Conservation (phyloP, 202 grass and related monocot genomes). For the Bolboschoenoplectus hybrid region DNA sequence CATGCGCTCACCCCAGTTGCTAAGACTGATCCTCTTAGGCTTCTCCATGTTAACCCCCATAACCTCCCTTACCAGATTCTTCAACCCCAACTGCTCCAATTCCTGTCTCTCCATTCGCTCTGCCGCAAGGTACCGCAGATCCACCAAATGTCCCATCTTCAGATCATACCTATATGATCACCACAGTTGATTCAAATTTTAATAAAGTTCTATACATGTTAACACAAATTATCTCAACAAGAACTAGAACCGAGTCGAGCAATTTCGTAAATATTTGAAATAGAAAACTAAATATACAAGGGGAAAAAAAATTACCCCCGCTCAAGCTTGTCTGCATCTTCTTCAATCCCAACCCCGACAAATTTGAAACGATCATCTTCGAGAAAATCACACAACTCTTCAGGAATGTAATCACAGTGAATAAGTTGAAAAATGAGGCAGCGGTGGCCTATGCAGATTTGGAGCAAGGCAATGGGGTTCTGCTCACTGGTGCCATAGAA, state of each 20-base stretch:
- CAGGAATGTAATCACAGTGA: conserved; percentile 26
- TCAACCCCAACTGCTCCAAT: conserved; percentile 17
- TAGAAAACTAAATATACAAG: too few relatives aligned
- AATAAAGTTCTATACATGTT: too few relatives aligned
- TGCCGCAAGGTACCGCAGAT: conserved; percentile 37
- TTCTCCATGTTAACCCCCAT: conserved; percentile 40
- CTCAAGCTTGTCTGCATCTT: conserved; percentile 35
- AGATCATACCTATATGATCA: background rate
- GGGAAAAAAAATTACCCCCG: conserved; percentile 9
- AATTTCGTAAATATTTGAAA: too few relatives aligned
- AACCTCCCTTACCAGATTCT: conserved; percentile 39
- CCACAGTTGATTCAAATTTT: background rate
- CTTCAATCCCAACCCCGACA: conserved; percentile 35
- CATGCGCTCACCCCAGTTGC: conserved; percentile 40
- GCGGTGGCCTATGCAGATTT: conserved; percentile 50
- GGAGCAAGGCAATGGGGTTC: conserved; percentile 46
- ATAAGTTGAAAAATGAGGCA: conserved; percentile 59
- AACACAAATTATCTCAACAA: too few relatives aligned
- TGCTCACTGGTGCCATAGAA: background rate
- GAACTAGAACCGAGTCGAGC: background rate
- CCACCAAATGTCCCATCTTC: background rate
- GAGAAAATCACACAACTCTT: conserved; percentile 27
- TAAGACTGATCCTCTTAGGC: conserved; percentile 37
- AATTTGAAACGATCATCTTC: conserved; percentile 26
- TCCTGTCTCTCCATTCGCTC: background rate